Evolutionary conservation across 2,329 filamentous ascomycete genomes (phyloP), one percentile per base, ranked within the genome.

Genomic region (Neospermospora avenae): DNA sequence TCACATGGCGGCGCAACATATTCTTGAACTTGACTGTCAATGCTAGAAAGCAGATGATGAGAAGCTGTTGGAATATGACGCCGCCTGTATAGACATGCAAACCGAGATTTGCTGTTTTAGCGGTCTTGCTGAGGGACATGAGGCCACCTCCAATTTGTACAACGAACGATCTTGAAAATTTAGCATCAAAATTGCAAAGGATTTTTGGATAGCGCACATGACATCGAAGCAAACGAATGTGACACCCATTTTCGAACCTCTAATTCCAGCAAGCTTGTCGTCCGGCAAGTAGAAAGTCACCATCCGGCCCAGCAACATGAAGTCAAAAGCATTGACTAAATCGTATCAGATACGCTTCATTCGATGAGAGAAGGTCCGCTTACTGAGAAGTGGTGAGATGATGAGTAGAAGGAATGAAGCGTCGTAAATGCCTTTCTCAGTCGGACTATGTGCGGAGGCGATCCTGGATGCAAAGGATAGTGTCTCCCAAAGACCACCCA

Each of bases 401-500:
- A 37, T 34, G 22, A 51, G 46, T 7, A 51, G 46, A 31, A 51
- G 22, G 14, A 34, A 51, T 16, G 16, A 51, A 28, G 46, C 31
- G 14, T 51, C 39, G 35, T 25, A 51, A 34, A 31, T 51, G 3
- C n/a, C 7, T 8, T 18, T 51, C 31, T 51, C 18, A 28, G n/a
- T 51, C n/a, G 46, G n/a, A 34, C 16, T 31, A 16, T 28, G 61
- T 65, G 18, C 57, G 52, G 20, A 63, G 48, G 20, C 55, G 48
- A 14, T 63, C 56, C n/a, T 62, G 48, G 14, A 59, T 16, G 39
- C 39, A 41, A 62, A 65, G 25, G 55, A 56, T 18, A 49, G n/a
- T n/a, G 57, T 61, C 18, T 57, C 54, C 54, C 42, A 39, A 28
- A 45, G 11, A 25, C 65, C 67, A 14, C 72, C 77, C 70, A 79